These are phyloP conservation scores for Tillandsia fasciculata DNA, from an alignment of 176 grass and related monocot species.

Conservation along the genomic window DNA sequence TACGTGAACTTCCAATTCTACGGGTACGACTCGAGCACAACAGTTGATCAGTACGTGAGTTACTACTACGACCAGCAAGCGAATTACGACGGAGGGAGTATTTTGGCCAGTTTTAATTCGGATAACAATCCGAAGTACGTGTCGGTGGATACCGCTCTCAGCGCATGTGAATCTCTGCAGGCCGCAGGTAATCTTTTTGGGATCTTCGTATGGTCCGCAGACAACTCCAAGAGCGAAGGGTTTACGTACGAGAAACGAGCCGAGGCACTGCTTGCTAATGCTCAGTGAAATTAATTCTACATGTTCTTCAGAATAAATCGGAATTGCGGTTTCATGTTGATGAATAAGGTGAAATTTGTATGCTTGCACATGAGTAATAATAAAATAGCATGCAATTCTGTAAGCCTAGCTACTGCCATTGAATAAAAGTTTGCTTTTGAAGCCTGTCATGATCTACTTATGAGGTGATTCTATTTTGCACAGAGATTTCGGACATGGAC, in stretches of 20 bases:
- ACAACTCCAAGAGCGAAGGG: neutral
- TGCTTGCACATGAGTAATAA: no score
- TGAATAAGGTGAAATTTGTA: no score
- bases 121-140: neutral
- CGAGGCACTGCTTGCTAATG: neutral
- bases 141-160: neutral
- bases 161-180: conserved; percentile 1
- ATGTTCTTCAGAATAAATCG: no score
- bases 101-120: conserved; percentile 3
- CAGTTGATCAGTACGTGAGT: neutral
- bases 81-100: neutral
- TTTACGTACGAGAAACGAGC: neutral
- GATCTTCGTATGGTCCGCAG: conserved; percentile 8
- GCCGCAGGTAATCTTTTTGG: neutral
- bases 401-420: no score
- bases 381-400: no score
- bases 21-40: neutral
- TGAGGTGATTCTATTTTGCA: no score
- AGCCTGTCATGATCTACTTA: no score
- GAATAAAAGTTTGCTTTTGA: no score
- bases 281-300: neutral
- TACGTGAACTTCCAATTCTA: conserved; percentile 16
- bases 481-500: no score
- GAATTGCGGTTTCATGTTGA: no score
- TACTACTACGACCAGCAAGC: neutral